Evolutionary conservation across 1,139 yeast genomes (phyloP).

Genomic region (Kurtzmaniella quercitrusa): DNA sequence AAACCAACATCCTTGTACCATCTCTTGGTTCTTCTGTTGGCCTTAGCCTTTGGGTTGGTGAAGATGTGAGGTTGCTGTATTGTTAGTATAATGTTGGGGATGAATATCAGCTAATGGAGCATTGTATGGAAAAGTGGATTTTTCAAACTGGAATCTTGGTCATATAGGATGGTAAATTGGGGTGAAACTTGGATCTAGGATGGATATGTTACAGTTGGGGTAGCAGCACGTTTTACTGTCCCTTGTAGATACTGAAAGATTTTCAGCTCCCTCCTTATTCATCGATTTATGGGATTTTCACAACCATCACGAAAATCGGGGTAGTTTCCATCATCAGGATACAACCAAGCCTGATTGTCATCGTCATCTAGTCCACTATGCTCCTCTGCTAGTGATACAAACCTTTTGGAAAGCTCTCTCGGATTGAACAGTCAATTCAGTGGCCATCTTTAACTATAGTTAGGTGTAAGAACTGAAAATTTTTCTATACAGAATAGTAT

Average conservation of each 20-base stretch:
- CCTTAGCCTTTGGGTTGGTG: constrained; percentile 99
- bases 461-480: constrained; percentile 9
- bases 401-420: constrained; percentile 99
- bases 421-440: constrained; percentile 99
- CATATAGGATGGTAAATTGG: too few species aligned
- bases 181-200: too few species aligned
- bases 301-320: too few species aligned
- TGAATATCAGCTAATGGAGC: too few species aligned
- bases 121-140: too few species aligned
- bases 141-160: too few species aligned
- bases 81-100: constrained; percentile 27
- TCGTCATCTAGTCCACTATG: not conserved
- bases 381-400: constrained; percentile 32
- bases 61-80: constrained; percentile 98
- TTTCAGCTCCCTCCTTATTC: too few species aligned
- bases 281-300: too few species aligned
- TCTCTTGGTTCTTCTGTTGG: constrained; percentile 98
- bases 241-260: too few species aligned
- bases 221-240: too few species aligned
- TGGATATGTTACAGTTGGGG: too few species aligned
- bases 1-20: constrained; percentile 99
- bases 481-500: constrained; percentile 9
- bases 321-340: too few species aligned
- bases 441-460: constrained; percentile 68
- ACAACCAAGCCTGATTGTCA: not conserved